Base-by-base conservation (phyloP, 768 basidiomycete species). In the Albatrellus ellisii region DNA sequence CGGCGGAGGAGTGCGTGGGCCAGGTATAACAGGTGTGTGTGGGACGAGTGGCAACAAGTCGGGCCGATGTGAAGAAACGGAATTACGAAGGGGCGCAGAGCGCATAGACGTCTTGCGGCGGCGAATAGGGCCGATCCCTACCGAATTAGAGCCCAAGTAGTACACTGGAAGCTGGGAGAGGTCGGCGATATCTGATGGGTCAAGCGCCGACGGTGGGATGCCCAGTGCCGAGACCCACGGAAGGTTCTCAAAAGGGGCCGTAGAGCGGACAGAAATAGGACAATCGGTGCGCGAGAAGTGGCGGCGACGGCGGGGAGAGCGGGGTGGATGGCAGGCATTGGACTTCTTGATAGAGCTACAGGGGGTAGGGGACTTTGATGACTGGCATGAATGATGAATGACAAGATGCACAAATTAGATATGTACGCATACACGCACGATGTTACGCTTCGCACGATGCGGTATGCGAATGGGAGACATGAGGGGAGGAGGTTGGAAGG, bases 211-310 rank as follows among this genome's bases (percentile, higher is more conserved):
- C 17, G 38, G 32, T 12, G 47, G 47, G 39, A 42, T 44, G 7
- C 39, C 40, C 25, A 51, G 44, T 17, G 50, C 35, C 37, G 47
- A 49, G 21, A 49, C 43, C 50, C 50, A 51, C 34, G 50, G 47
- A 20, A 51, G 50, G 14, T 49, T 43, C 42, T 49, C 50, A 26
- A 51, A 49, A 36, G 40, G 42, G 31, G 43, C 32, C n/a, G 42
- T 36, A 28, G 47, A 38, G 7, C 39, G 39, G 2, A 36, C 40
- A 26, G 44, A 36, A 11, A 48, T 38, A 15, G 26, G 38, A 26
- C 40, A 43, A 25, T 25, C 17, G 32, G 8, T 17, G 6, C 41
- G 47, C 7, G 45, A 42, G 22, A 40, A 39, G 37, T 51, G 48
- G 26, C 50, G 50, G 15, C 47, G 47, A 29, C 50, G 50, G 11